Base-by-base conservation (phyloP, 2,329 filamentous ascomycete genomes). In the Diplodia intermedia region DNA sequence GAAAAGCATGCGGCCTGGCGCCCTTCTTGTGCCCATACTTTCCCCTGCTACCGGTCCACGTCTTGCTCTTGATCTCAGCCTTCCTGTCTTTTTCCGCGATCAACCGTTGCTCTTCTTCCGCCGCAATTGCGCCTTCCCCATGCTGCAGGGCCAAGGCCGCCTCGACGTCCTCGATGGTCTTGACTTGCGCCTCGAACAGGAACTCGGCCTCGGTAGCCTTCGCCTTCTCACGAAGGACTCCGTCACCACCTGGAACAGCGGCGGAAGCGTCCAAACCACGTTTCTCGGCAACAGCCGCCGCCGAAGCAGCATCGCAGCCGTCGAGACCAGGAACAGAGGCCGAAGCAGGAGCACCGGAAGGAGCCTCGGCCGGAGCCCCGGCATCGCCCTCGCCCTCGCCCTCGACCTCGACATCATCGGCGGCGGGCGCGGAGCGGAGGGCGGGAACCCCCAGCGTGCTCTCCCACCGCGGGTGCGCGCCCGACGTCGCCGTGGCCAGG, bases 1-100 rank as follows among this genome's bases (percentile, higher is more conserved):
- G 3, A 12, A 52, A 52, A 9, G 4, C 11, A 7, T 63, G 60
- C 47, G 60, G 47, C 29, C 9, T 36, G 5, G 60, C 60, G 4
- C 18, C 20, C 6, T 31, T 12, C n/a, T 23, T 29, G 20, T 63
- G 50, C 11, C 60, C 60, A 6, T 63, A 63, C 47, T 63, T 63
- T n/a, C 60, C 60, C 3, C 60, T 15, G 12, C 40, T 50, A 2
- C 60, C 60, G 3, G n/a, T 38, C 60, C 60, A 63, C 0, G 60
- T 63, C 31, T 52, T 63, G 1, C n/a, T 31, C 12, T 14, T 49
- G 60, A 63, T 63, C 12, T 52, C 60, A 7, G 36, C 23, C 26
- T 52, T 63, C 3, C 31, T 5, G 3, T 2, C 20, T n/a, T 38
- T 20, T n/a, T 23, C n/a, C 12, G 36, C 26, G 18, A 36, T 29